Conservation (phyloP, 2,329 filamentous ascomycete genomes). For the Chaetomiaceae sp. region DNA sequence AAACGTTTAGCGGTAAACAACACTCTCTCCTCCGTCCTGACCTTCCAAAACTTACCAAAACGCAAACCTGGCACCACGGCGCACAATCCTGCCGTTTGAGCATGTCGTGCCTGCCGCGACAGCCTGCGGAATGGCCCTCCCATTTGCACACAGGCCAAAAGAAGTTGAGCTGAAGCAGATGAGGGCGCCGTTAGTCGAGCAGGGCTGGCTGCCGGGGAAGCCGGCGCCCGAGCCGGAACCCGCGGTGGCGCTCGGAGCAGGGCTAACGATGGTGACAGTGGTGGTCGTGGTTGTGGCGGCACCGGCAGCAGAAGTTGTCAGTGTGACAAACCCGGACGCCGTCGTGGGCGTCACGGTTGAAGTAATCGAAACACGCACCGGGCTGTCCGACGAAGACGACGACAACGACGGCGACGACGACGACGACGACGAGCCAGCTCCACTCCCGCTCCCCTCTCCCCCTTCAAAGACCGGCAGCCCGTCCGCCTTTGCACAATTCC, state of each 20-base stretch:
- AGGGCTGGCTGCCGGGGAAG: conserved; percentile 8
- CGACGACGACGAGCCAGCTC: neutral
- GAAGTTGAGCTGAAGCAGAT: conserved; percentile 19
- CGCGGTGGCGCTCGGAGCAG: neutral
- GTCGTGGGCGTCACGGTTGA: neutral
- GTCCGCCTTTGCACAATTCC: conserved; percentile 18
- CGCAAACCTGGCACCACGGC: conserved; percentile 11
- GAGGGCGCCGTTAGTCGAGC: conserved; percentile 19
- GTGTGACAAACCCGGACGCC: neutral
- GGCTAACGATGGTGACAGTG: neutral
- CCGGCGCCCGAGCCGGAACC: neutral
- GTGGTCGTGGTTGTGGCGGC: neutral
- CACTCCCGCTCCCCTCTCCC: neutral
- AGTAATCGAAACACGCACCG: neutral
- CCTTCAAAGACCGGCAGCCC: conserved; percentile 19
- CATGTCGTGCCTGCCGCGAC: conserved; percentile 24
- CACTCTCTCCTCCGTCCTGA: too few species aligned
- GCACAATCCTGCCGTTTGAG: conserved; percentile 10
- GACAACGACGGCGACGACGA: neutral
- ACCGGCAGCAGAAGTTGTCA: neutral
- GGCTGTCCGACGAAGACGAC: neutral
- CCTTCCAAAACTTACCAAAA: neutral
- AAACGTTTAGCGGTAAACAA: too few species aligned
- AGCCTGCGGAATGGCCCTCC: conserved; percentile 16
- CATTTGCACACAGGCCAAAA: conserved; percentile 23